A percentile compares a stretch with the other conserved stretches of the same genome.
phyloP scores from a whole-genome alignment of 805 yeast species.

The Yarrowia hollandica region DNA sequence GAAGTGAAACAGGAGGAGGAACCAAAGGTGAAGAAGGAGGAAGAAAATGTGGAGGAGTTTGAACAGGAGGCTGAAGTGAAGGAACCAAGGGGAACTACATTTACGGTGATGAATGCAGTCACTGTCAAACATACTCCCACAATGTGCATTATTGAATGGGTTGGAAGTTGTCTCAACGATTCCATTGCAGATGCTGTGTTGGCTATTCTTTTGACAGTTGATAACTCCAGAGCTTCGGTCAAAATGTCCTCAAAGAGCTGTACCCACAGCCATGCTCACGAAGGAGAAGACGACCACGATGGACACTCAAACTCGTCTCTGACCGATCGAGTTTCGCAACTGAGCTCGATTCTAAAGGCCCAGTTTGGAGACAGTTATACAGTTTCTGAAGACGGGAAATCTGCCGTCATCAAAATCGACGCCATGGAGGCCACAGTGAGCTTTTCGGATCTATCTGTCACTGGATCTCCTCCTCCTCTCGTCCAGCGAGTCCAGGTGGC shows the following conservation, averaged over 20 bases:
- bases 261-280: slow-evolving; percentile 30
- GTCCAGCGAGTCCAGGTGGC: slow-evolving; percentile 82
- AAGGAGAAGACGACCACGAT: too few species aligned
- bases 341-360: slow-evolving; percentile 59
- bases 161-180: slow-evolving; percentile 83
- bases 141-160: slow-evolving; percentile 79
- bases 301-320: slow-evolving; percentile 40
- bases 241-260: slow-evolving; percentile 71
- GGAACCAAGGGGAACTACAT: too few species aligned
- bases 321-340: slow-evolving; percentile 40
- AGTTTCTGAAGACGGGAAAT: slow-evolving; percentile 43
- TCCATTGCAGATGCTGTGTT: slow-evolving; percentile 92
- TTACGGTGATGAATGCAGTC: slow-evolving; percentile 65
- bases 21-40: neutral
- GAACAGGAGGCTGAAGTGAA: neutral
- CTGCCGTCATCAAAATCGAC: slow-evolving; percentile 68
- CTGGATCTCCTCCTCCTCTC: slow-evolving; percentile 71
- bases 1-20: neutral
- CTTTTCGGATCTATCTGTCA: slow-evolving; percentile 63
- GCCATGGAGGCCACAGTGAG: slow-evolving; percentile 69
- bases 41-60: neutral
- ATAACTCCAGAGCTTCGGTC: slow-evolving; percentile 92
- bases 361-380: slow-evolving; percentile 83
- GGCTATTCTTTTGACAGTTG: slow-evolving; percentile 87
- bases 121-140: slow-evolving; percentile 51